A percentile compares a stretch with the other conserved stretches of the same genome.
phyloP scores from a whole-genome alignment of 1,284 basidiomycete species.

The Boletus nobilissimus region DNA sequence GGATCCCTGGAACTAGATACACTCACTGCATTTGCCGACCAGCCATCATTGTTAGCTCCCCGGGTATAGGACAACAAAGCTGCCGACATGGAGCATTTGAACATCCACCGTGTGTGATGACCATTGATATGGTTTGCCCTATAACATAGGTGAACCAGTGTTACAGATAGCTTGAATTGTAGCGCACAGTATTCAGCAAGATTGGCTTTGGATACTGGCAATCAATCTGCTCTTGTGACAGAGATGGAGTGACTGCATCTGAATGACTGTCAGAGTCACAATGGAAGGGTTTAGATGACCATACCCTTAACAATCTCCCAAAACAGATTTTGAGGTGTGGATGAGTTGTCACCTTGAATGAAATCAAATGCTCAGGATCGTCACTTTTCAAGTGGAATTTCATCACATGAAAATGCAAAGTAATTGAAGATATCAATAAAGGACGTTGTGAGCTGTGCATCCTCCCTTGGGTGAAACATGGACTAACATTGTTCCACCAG shows the following conservation, averaged over 20 bases:
- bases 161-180: background rate
- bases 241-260: conserved; percentile 65
- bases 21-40: conserved; percentile 65
- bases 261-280: background rate
- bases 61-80: conserved; percentile 84
- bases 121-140: conserved; percentile 81
- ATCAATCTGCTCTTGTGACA: conserved; percentile 67
- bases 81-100: conserved; percentile 84
- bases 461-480: background rate
- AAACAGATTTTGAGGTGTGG: conserved; percentile 75
- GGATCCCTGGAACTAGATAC: background rate
- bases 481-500: conserved; percentile 81
- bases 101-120: conserved; percentile 79
- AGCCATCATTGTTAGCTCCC: conserved; percentile 72
- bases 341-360: conserved; percentile 78
- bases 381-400: conserved; percentile 56
- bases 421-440: background rate
- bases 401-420: background rate
- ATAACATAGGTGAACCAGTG: background rate
- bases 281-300: background rate
- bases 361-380: conserved; percentile 86
- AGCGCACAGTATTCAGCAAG: conserved; percentile 65
- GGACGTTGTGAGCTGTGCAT: conserved; percentile 6
- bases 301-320: conserved; percentile 83
- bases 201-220: conserved; percentile 88